A percentile compares a stretch with the other conserved stretches of the same genome.
These are phyloP conservation scores for Diaporthe caulivora DNA, from an alignment of 2,329 filamentous ascomycete species.

Conservation along the genomic window DNA sequence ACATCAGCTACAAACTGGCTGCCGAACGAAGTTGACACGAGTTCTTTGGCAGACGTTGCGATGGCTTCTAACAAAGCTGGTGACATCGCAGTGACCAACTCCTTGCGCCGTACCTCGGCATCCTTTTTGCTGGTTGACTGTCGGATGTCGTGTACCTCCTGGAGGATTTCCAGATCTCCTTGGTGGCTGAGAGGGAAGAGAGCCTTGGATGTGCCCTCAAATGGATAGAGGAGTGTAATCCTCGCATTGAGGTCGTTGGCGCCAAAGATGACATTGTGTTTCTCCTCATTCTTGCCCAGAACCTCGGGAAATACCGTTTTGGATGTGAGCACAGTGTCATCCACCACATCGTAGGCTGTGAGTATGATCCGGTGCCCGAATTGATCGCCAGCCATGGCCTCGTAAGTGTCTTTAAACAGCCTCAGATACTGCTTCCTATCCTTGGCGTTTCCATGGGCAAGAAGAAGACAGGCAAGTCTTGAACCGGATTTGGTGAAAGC, in stretches of 20 bases:
- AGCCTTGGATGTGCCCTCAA: conserved; percentile 74
- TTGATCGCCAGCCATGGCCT: conserved; percentile 84
- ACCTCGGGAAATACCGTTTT: conserved; percentile 92
- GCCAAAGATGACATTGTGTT: conserved; percentile 73
- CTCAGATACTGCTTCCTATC: conserved; percentile 89
- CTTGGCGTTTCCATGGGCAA: conserved; percentile 90
- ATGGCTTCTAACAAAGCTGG: conserved; percentile 82
- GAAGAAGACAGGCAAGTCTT: conserved; percentile 81
- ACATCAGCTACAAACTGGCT: conserved; percentile 89
- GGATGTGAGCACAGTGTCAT: conserved; percentile 89
- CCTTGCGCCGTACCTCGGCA: conserved; percentile 77
- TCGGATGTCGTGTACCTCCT: conserved; percentile 83
- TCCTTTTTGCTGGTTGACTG: conserved; percentile 94
- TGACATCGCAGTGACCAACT: conserved; percentile 81
- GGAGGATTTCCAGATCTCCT: conserved; percentile 77
- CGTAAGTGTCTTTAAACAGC: conserved; percentile 90
- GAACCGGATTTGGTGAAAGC: conserved; percentile 94
- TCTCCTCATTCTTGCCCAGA: conserved; percentile 76
- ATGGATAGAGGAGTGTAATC: conserved; percentile 82
- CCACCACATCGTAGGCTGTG: conserved; percentile 89
- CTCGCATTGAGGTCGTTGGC: conserved; percentile 76
- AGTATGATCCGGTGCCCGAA: conserved; percentile 86
- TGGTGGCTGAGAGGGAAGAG: conserved; percentile 73
- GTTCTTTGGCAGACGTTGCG: conserved; percentile 72
- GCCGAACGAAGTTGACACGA: conserved; percentile 83